Evolutionary conservation across 805 yeast species (phyloP), one percentile per base, ranked within the genome.

Genomic region (Candida taoyuanica): DNA sequence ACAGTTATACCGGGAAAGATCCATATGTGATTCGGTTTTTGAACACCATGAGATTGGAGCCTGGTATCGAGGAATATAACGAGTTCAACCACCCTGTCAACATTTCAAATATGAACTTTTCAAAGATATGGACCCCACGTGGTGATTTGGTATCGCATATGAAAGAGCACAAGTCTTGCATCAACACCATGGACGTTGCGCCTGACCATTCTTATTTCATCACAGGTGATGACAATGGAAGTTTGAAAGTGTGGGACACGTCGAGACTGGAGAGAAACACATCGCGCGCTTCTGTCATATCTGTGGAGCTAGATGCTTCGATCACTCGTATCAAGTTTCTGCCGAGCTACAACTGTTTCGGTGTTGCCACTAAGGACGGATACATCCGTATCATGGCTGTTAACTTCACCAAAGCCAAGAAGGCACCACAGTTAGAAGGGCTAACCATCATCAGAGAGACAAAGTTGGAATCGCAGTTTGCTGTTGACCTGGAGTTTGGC

Each of bases 141-240:
- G 85, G 85, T 0, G 61, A 62, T 3, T 55, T 82, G n/a, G 74
- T 84, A 2, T 73, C 88, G 0, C 77, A 74, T 38, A 62, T 85
- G 33, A 67, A 74, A 28, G 86, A 83, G 30, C 87, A 81, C 50
- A 63, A 63, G n/a, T 67, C 75, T 35, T 52, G 76, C 3, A 65
- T 88, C n/a, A 76, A 69, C 17, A 62, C 79, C 19, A 54, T 87
- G 7, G 74, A 70, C 1, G 71, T 75, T 0, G 70, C 85, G 5
- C 78, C 82, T 0, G 78, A 81, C 20, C 71, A 76, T 13, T 73
- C 73, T 17, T 81, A 75, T 46, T 78, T 91, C 46, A 63, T 87
- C 3, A 79, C 93, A 2, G 95, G 88, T 2, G 85, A 93, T 7
- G 83, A 79, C 33, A 71, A 73, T 20, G 96, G 97, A 0, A 54